Conservation (phyloP, 164 flowering plant genomes). For the Hamamelis virginiana region DNA sequence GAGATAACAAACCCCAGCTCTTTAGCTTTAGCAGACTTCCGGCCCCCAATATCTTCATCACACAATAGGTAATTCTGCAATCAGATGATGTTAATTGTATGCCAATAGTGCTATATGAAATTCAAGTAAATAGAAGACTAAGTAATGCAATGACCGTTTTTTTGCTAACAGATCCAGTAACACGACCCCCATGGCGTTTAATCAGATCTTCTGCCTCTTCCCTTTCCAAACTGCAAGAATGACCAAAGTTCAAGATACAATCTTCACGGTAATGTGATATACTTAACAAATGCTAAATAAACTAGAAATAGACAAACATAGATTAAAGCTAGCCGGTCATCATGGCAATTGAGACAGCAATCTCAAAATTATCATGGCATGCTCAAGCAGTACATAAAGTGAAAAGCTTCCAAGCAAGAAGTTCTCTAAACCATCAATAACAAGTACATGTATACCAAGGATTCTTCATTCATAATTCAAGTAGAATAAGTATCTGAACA, state of each 20-base stretch:
- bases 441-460: background rate
- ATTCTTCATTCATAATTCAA: background rate
- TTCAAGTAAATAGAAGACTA: constrained; percentile 9
- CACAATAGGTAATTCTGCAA: constrained; percentile 89
- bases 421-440: background rate
- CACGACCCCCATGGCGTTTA: constrained; percentile 94
- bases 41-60: constrained; percentile 95
- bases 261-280: constrained; percentile 2
- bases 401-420: background rate
- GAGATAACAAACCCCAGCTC: constrained; percentile 75
- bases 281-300: background rate
- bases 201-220: constrained; percentile 97
- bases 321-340: background rate
- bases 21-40: constrained; percentile 83
- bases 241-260: constrained; percentile 4
- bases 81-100: constrained; percentile 8
- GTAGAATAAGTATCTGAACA: background rate
- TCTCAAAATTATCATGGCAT: background rate
- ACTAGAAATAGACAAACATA: background rate
- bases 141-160: constrained; percentile 58
- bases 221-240: constrained; percentile 77
- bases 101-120: background rate
- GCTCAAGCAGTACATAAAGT: background rate
- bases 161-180: constrained; percentile 94
- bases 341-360: background rate